Percentiles rank a stretch among this genome's conserved stretches.
Conservation (phyloP, 2,329 filamentous ascomycete species). For the Penicillium sp. region DNA sequence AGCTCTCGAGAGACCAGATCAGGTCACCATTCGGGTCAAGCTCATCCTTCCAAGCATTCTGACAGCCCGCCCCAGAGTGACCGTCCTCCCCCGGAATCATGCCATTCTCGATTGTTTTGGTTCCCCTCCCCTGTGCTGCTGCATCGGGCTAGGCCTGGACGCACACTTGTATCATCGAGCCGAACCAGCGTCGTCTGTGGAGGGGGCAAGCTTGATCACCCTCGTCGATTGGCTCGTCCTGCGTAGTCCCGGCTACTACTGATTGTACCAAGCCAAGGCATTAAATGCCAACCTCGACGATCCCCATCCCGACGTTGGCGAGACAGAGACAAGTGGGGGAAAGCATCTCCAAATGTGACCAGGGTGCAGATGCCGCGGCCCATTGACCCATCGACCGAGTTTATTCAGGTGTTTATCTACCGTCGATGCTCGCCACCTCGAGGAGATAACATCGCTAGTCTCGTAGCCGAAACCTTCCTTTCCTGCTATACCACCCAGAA, state of each 20-base stretch:
- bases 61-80: no score
- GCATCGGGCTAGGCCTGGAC: no score
- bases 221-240: background rate
- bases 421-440: background rate
- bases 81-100: no score
- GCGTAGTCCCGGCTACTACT: background rate
- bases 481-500: background rate
- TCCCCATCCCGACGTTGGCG: conserved; percentile 6
- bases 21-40: background rate
- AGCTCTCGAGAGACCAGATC: no score
- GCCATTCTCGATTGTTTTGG: no score
- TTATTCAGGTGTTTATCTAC: background rate
- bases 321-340: background rate
- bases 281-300: conserved; percentile 17
- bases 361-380: conserved; percentile 3
- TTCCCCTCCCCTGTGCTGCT: no score
- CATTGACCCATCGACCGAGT: conserved; percentile 7
- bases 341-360: conserved; percentile 9
- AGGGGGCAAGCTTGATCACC: background rate
- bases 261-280: conserved; percentile 1
- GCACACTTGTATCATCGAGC: background rate
- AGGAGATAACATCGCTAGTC: no score
- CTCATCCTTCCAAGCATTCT: no score
- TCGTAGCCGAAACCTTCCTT: background rate
- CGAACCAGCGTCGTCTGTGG: background rate